Base-by-base conservation (phyloP, 2,329 filamentous ascomycete species). In the Neophaeococcomyces mojaviensis region DNA sequence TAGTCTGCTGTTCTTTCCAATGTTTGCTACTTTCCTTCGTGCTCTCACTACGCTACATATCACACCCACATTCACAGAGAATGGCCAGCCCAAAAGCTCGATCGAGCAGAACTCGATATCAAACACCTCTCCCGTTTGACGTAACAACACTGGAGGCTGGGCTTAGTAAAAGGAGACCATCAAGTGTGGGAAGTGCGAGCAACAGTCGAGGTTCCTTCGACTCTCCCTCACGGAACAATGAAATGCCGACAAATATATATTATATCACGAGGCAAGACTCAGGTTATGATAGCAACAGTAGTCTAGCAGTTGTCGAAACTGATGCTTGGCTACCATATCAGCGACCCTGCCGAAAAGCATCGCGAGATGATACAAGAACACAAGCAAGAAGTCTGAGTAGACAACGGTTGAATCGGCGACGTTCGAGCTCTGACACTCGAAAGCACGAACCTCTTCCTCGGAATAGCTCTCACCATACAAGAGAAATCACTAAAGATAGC, bases 271-370 rank as follows among this genome's bases (percentile, higher is more conserved):
- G 24, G 24, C 5, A 28, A 28, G 24, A 28, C 10, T 28, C 24
- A 10, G 24, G 24, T 28, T 28, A 28, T 28, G 24, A 28, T 28
- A 28, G 24, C 24, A 28, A 35, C 9, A 10, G 30, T 9, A 24
- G 28, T 15, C 30, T 34, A 34, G 40, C 40, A 20, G 31, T 18
- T 15, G 31, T 43, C 15, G 40, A 34, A 13, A 34, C 40, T n/a
- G 40, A 43, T 43, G n/a, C 40, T 4, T 43, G 40, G 40, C 40
- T 43, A 16, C 40, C 40, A 10, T 43, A 43, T 31, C 10, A 34
- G 15, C 40, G 40, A 15, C 31, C 28, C 16, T n/a, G 24, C 10
- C 39, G 24, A 13, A 20, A 2, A 15, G 16, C 24, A 43, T 20
- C 15, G 32, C 6, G 19, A 35, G 31, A 6, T 10, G 13, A 13